These are phyloP conservation scores for Aspergillus nanangensis DNA, from an alignment of 495 filamentous ascomycete genomes.

Conservation along the genomic window DNA sequence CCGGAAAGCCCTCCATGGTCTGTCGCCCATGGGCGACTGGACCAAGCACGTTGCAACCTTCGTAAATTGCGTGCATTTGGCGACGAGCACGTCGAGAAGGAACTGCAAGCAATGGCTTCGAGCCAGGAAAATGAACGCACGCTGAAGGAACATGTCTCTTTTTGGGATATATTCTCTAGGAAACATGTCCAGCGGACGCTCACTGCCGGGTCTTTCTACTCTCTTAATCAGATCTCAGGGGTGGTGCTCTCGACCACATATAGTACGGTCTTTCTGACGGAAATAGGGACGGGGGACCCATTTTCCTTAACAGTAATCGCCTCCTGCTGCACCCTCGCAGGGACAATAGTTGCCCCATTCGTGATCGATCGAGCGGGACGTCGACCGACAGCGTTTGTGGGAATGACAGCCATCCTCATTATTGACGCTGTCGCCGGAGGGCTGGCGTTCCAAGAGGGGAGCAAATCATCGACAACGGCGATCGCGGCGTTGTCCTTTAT, in stretches of 20 bases:
- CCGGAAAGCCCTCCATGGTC: constrained; percentile 64
- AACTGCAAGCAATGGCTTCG: constrained; percentile 24
- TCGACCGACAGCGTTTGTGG: constrained; percentile 33
- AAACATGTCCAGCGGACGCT: constrained; percentile 31
- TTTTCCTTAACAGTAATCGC: constrained; percentile 33
- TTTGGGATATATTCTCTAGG: constrained; percentile 34
- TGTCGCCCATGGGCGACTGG: constrained; percentile 44
- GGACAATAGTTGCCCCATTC: constrained; percentile 32
- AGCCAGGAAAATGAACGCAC: no score
- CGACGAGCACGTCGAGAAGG: constrained; percentile 25
- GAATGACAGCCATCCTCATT: constrained; percentile 25
- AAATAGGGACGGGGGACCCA: constrained; percentile 23
- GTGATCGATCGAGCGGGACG: constrained; percentile 32
- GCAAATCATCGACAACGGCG: constrained; percentile 13
- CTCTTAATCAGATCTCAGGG: constrained; percentile 36
- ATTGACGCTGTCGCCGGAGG: constrained; percentile 25
- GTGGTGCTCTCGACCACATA: constrained; percentile 38
- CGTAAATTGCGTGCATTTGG: constrained; percentile 32
- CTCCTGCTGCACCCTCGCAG: constrained; percentile 35
- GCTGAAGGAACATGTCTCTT: no score
- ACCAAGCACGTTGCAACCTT: constrained; percentile 25
- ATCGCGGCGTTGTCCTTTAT: constrained; percentile 28
- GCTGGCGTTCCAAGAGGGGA: constrained; percentile 22
- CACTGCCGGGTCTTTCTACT: constrained; percentile 33
- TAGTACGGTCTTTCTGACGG: constrained; percentile 30